These are phyloP conservation scores for Penicillium sp. DNA, from an alignment of 2,329 filamentous ascomycete species.

Conservation along the genomic window DNA sequence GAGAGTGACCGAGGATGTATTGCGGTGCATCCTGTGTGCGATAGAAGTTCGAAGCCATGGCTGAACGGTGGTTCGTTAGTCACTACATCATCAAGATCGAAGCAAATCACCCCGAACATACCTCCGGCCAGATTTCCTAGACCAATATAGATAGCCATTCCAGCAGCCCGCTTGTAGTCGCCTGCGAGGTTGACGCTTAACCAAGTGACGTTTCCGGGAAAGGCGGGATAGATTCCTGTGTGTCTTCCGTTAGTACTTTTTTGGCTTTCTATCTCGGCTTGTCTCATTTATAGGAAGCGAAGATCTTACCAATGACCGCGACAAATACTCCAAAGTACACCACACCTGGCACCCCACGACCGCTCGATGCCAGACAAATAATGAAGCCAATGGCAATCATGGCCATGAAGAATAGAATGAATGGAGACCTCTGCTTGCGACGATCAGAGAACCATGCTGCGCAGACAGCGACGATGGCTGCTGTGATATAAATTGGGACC, in stretches of 20 bases:
- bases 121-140: slow-evolving; percentile 53
- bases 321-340: slow-evolving; percentile 51
- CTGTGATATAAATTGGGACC: slow-evolving; percentile 42
- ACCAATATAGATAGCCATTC: slow-evolving; percentile 65
- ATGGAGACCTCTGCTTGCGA: slow-evolving; percentile 53
- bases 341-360: slow-evolving; percentile 38
- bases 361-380: slow-evolving; percentile 44
- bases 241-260: background rate
- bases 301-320: slow-evolving; percentile 42
- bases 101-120: slow-evolving; percentile 10
- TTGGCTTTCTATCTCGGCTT: no score
- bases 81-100: background rate
- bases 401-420: slow-evolving; percentile 54
- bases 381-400: slow-evolving; percentile 58
- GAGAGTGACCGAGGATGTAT: slow-evolving; percentile 51
- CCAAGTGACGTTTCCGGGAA: slow-evolving; percentile 53
- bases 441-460: slow-evolving; percentile 59
- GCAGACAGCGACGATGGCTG: slow-evolving; percentile 36
- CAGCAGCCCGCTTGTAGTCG: slow-evolving; percentile 55
- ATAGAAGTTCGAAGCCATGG: slow-evolving; percentile 73
- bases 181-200: slow-evolving; percentile 60
- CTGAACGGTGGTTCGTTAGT: slow-evolving; percentile 30
- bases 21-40: slow-evolving; percentile 50
- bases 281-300: background rate
- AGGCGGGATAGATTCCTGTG: slow-evolving; percentile 46